phyloP scores from a whole-genome alignment of 441 rosid genomes.

The Metrosideros polymorpha region DNA sequence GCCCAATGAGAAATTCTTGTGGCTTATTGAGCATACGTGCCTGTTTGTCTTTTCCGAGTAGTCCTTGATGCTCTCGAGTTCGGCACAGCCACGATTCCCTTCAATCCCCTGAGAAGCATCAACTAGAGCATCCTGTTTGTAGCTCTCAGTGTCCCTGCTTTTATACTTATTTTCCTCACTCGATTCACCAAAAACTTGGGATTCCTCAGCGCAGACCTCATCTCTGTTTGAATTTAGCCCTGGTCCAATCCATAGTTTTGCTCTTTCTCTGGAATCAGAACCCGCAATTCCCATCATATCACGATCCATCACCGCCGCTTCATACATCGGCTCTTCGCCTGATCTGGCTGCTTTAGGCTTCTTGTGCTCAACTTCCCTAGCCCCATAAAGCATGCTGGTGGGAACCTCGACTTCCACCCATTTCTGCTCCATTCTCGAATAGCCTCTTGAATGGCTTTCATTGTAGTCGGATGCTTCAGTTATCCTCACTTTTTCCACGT shows the following conservation, averaged over 20 bases:
- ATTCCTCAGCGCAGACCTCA: neutral
- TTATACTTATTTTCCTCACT: neutral
- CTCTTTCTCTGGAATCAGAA: slow-evolving; percentile 1
- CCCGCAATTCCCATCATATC: neutral
- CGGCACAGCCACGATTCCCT: neutral
- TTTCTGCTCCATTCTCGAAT: neutral
- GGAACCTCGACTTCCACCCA: slow-evolving; percentile 1
- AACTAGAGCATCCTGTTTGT: neutral
- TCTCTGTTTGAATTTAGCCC: slow-evolving; percentile 29
- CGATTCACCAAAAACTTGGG: neutral
- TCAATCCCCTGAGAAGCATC: neutral
- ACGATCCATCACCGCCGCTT: neutral
- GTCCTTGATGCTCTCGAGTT: neutral
- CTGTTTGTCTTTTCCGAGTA: slow-evolving; percentile 16
- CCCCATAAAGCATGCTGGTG: neutral
- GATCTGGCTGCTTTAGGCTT: neutral
- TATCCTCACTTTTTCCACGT: neutral
- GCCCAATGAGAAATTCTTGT: slow-evolving; percentile 29
- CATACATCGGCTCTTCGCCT: neutral
- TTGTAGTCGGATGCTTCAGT: neutral
- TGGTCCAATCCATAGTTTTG: slow-evolving; percentile 26
- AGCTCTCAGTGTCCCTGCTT: neutral
- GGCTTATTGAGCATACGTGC: slow-evolving; percentile 32
- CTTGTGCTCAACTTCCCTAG: neutral
- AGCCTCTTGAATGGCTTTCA: neutral